phyloP scores from a whole-genome alignment of 1,139 yeast genomes.

The Yamadazyma spencermartinsiae region DNA sequence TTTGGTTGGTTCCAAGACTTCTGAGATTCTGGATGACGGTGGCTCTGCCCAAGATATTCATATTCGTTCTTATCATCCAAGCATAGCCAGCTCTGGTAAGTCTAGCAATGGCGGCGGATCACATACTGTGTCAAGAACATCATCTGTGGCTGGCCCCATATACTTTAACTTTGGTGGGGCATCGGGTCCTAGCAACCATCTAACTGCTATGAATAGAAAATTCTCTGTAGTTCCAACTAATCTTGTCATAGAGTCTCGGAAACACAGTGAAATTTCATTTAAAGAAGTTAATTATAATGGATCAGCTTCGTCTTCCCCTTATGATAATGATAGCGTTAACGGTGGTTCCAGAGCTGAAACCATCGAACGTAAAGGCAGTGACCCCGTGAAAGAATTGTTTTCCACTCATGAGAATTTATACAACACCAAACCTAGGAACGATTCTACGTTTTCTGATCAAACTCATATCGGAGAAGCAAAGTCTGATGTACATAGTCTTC shows the following conservation, averaged over 20 bases:
- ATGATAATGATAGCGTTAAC: neutral
- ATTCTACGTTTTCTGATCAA: neutral
- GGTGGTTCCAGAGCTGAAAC: constrained; percentile 1
- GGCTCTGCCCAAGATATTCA: neutral
- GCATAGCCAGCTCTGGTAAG: neutral
- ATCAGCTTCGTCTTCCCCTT: too few relatives aligned
- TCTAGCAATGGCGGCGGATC: neutral
- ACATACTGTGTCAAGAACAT: constrained; percentile 20
- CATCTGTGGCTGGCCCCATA: constrained; percentile 30
- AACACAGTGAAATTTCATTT: constrained; percentile 22
- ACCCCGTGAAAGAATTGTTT: constrained; percentile 28
- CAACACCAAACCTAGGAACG: constrained; percentile 12
- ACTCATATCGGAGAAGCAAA: neutral
- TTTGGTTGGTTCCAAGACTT: constrained; percentile 2
- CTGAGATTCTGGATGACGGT: constrained; percentile 2
- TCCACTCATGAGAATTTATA: constrained; percentile 37
- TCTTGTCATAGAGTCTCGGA: constrained; percentile 20
- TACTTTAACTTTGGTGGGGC: constrained; percentile 16
- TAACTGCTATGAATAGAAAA: constrained; percentile 21
- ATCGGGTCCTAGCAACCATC: constrained; percentile 11
- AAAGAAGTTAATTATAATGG: constrained; percentile 31
- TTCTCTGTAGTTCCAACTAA: constrained; percentile 32
- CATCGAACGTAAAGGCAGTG: constrained; percentile 16
- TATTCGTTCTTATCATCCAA: neutral
- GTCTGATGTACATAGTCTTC: constrained; percentile 11